Evolutionary conservation across 2,329 filamentous ascomycete genomes (phyloP), one percentile per base, ranked within the genome.

Genomic region (Botrytis medusae): DNA sequence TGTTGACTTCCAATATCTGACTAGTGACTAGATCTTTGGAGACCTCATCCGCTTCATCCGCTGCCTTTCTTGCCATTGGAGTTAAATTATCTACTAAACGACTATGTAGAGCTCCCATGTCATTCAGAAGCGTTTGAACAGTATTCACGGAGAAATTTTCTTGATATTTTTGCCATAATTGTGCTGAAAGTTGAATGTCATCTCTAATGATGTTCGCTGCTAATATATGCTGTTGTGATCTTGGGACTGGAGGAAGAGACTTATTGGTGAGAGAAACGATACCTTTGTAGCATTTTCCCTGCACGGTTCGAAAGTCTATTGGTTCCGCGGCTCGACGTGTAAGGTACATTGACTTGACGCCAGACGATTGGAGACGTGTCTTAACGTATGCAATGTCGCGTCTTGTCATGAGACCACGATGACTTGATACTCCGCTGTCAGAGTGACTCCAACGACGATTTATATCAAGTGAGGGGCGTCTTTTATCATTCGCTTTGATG

Each of bases 321-420:
- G 74, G 65, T 65, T 80, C 80, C 25, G 74, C 75, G 6, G 92
- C 90, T 64, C 91, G 88, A 6, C 90, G 87, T 42, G 87, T 86
- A 72, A 98, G 93, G 79, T 96, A 93, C 79, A 90, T 90, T 0
- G 95, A 95, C 83, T 97, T 97, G 79, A 98, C 91, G n/a, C 94
- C 95, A 0, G 94, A 93, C 75, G 91, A 92, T 34, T 97, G 85
- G 59, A 97, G 88, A 14, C 97, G 85, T 0, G 93, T 89, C 73
- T 90, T 88, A 3, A 95, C 87, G n/a, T 94, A 90, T 25, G 92
- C 92, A 71, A 97, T 87, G 77, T 98, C 95, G n/a, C 89, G 88
- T 77, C 87, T 89, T 16, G 87, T 90, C 44, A 92, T 80, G 73
- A 80, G 81, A n/a, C 80, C 79, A 62, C 81, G 83, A 29, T 83